A percentile compares a stretch with the other conserved stretches of the same genome.
phyloP scores from a whole-genome alignment of 148 eudicot genomes.

The Mesembryanthemum crystallinum region DNA sequence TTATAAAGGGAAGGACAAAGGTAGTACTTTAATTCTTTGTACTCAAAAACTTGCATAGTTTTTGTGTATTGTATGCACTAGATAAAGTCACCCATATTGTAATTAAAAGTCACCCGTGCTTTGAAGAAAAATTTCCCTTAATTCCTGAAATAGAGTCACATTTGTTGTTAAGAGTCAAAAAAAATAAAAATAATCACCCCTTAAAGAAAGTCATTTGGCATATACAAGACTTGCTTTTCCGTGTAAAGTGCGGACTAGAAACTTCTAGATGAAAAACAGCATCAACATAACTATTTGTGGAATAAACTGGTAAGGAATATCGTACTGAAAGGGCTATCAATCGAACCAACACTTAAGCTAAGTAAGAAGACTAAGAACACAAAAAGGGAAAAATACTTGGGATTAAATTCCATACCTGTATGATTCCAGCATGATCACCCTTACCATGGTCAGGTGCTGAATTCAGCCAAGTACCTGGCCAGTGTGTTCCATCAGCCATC shows the following conservation, averaged over 20 bases:
- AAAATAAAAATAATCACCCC: no score
- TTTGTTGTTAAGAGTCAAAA: no score
- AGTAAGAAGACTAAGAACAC: not conserved
- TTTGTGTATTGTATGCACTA: no score
- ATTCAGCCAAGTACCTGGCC: slow-evolving; percentile 91
- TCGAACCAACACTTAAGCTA: not conserved
- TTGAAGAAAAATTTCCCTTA: no score
- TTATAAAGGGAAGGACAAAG: not conserved
- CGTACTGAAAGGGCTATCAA: not conserved
- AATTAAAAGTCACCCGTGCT: no score
- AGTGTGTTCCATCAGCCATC: slow-evolving; percentile 95
- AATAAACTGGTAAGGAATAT: not conserved
- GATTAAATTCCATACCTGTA: slow-evolving; percentile 55
- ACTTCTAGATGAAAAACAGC: not conserved
- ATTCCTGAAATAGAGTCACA: no score
- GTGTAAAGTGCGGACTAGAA: not conserved
- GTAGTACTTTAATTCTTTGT: not conserved
- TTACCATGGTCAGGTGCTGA: slow-evolving; percentile 65
- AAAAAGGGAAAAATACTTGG: not conserved
- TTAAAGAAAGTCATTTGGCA: no score
- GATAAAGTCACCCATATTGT: no score
- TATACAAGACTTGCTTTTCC: not conserved
- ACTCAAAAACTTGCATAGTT: no score
- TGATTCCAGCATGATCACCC: slow-evolving; percentile 95
- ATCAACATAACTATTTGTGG: no score